Evolutionary conservation across 106 monocot genomes (phyloP).

Genomic region (Dendrobium officinale): DNA sequence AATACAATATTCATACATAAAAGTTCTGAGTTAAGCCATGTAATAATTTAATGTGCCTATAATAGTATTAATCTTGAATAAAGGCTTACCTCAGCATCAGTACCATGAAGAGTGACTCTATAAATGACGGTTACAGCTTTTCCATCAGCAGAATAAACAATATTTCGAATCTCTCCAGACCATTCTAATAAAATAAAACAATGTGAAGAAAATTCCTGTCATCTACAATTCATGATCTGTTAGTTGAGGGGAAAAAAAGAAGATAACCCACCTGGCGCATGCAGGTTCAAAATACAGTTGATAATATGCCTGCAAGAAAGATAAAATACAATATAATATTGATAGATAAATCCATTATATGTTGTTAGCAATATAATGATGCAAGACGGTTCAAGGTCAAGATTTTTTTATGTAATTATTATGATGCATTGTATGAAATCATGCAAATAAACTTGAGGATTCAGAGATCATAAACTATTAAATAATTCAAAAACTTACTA

Average conservation of each 20-base stretch:
- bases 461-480: too few species aligned
- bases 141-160: slow-evolving; percentile 86
- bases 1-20: neutral
- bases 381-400: neutral
- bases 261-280: slow-evolving; percentile 63
- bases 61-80: neutral
- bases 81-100: slow-evolving; percentile 88
- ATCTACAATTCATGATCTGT: neutral
- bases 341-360: neutral
- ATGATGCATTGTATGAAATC: too few species aligned
- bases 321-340: neutral
- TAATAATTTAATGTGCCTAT: neutral
- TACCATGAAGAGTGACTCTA: slow-evolving; percentile 87
- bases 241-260: neutral
- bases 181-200: slow-evolving; percentile 46
- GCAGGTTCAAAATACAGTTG: slow-evolving; percentile 85
- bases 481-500: neutral
- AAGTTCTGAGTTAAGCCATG: too few species aligned
- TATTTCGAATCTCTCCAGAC: slow-evolving; percentile 88
- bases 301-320: slow-evolving; percentile 80
- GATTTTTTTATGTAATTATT: too few species aligned
- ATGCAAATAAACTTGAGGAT: too few species aligned
- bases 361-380: neutral
- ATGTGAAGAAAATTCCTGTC: neutral
- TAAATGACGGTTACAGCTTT: slow-evolving; percentile 94